Percentiles rank a stretch among this genome's conserved stretches.
Conservation (phyloP, 2,329 filamentous ascomycete genomes). For the Microcyclosporella mali region DNA sequence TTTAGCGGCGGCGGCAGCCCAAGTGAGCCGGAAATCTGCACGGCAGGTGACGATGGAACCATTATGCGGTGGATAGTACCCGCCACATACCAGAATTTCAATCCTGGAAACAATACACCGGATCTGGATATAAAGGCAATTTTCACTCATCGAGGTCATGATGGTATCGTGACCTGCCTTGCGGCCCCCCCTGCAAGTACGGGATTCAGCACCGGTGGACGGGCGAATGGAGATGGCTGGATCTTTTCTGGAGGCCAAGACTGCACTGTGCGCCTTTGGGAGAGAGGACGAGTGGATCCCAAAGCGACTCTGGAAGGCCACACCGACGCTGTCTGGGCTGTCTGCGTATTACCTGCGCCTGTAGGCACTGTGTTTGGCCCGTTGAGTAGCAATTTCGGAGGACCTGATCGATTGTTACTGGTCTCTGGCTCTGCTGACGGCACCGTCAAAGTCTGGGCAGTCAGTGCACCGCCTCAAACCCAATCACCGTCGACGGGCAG, state of each 20-base stretch:
- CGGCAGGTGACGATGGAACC: conserved; percentile 87
- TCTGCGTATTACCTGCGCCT: conserved; percentile 84
- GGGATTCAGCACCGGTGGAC: conserved; percentile 82
- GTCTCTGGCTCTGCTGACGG: conserved; percentile 89
- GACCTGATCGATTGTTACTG: conserved; percentile 78
- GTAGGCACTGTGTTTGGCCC: conserved; percentile 72
- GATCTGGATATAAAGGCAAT: conserved; percentile 89
- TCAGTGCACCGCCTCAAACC: conserved; percentile 81
- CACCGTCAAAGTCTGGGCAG: conserved; percentile 86
- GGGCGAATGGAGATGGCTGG: conserved; percentile 89
- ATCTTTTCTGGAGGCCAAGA: conserved; percentile 97
- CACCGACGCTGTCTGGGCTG: conserved; percentile 90
- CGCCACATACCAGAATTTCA: conserved; percentile 57
- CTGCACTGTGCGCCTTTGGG: conserved; percentile 88
- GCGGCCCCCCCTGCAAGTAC: conserved; percentile 81
- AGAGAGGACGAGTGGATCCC: conserved; percentile 85
- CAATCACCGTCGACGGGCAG: conserved; percentile 71
- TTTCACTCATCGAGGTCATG: conserved; percentile 91
- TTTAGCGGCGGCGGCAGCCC: conserved; percentile 95
- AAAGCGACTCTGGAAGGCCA: conserved; percentile 89
- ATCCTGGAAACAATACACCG: conserved; percentile 49
- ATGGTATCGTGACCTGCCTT: conserved; percentile 80
- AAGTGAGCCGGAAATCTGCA: conserved; percentile 94
- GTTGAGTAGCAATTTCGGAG: conserved; percentile 61
- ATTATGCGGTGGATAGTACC: conserved; percentile 97